Conservation (phyloP, 169 alveolate genomes). For the Cryptosporidium viatorum region DNA sequence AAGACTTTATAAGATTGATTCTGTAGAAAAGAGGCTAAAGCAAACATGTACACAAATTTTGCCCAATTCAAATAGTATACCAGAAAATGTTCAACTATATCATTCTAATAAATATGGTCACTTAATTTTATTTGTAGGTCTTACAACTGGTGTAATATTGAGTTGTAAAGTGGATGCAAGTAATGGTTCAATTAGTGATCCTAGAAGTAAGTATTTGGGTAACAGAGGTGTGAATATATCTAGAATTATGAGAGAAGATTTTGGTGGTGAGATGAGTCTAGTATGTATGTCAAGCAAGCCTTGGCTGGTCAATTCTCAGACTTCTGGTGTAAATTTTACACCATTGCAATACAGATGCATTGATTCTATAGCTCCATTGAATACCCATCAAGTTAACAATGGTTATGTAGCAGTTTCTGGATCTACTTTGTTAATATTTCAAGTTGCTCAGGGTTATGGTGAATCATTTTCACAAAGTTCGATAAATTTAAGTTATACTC, state of each 20-base stretch:
- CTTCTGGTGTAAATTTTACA: constrained; percentile 82
- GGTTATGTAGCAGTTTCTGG: constrained; percentile 94
- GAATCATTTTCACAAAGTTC: constrained; percentile 90
- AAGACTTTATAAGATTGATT: constrained; percentile 91
- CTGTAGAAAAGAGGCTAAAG: constrained; percentile 89
- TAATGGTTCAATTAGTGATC: constrained; percentile 95
- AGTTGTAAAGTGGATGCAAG: constrained; percentile 93
- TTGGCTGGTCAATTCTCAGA: constrained; percentile 88
- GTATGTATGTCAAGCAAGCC: constrained; percentile 89
- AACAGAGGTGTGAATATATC: constrained; percentile 91
- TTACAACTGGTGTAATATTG: constrained; percentile 94
- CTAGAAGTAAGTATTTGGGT: constrained; percentile 94
- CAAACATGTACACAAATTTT: constrained; percentile 92
- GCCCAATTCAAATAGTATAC: constrained; percentile 85
- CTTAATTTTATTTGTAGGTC: constrained; percentile 93
- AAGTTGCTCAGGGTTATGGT: constrained; percentile 84
- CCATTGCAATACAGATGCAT: constrained; percentile 90
- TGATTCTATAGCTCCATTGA: constrained; percentile 89
- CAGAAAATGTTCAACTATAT: constrained; percentile 46
- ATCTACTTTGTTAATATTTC: constrained; percentile 86
- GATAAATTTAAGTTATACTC: constrained; percentile 92
- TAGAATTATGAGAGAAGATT: constrained; percentile 74
- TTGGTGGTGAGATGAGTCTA: constrained; percentile 80
- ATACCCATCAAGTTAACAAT: constrained; percentile 87
- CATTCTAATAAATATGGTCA: constrained; percentile 70